These are phyloP conservation scores for Talaromyces sp. DNA, from an alignment of 2,329 filamentous ascomycete species.

Conservation along the genomic window DNA sequence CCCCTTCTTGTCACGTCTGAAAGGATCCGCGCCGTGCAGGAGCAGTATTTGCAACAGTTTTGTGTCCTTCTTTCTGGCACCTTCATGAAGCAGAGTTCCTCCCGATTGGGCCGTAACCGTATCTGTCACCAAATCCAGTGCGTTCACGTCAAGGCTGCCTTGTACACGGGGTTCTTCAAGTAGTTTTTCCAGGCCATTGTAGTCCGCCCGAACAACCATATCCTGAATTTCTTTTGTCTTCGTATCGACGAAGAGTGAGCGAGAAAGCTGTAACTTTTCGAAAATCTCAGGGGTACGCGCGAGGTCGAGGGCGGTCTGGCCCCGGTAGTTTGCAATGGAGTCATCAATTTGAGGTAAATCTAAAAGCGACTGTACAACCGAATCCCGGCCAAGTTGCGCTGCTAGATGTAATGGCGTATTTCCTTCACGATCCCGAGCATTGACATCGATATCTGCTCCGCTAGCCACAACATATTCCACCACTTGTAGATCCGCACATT, in stretches of 20 bases:
- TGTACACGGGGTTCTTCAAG: constrained; percentile 81
- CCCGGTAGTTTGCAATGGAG: constrained; percentile 74
- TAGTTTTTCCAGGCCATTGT: constrained; percentile 70
- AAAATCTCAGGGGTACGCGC: constrained; percentile 92
- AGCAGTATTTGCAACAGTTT: constrained; percentile 84
- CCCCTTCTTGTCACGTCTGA: constrained; percentile 88
- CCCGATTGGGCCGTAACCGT: constrained; percentile 70
- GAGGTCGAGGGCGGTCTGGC: constrained; percentile 79
- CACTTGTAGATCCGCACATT: constrained; percentile 87
- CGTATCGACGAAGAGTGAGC: constrained; percentile 81
- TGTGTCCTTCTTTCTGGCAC: constrained; percentile 78
- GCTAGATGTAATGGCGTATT: constrained; percentile 91
- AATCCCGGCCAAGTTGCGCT: constrained; percentile 70
- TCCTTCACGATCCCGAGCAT: constrained; percentile 84
- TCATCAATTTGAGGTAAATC: constrained; percentile 84
- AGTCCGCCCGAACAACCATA: constrained; percentile 66
- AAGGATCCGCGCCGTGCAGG: constrained; percentile 92
- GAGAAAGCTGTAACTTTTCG: constrained; percentile 83
- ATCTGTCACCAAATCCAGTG: constrained; percentile 80
- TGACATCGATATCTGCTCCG: constrained; percentile 71
- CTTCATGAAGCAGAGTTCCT: constrained; percentile 91
- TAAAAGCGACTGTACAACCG: constrained; percentile 76
- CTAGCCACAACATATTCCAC: constrained; percentile 88
- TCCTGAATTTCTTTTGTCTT: constrained; percentile 81
- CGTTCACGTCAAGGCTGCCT: constrained; percentile 86